Evolutionary conservation across 208 protist genomes (phyloP), one percentile per base, ranked within the genome.

Genomic region (Kentomonas sorsogonicus): DNA sequence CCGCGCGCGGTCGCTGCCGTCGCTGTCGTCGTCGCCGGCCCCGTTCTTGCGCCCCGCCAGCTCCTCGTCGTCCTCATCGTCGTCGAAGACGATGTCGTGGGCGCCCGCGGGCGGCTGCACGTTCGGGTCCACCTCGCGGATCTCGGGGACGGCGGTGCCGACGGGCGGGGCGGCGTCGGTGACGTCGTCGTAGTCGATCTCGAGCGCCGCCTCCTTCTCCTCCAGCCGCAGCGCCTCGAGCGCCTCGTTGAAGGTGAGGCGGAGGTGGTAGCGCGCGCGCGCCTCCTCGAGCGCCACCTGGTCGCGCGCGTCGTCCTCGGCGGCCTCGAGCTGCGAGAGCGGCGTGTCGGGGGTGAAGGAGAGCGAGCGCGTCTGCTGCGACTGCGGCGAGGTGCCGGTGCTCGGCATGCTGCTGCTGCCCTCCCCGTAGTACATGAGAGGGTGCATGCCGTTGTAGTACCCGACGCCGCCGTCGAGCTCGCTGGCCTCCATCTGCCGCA

Each of bases 211-310:
- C 23, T 83, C 74, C 78, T 86, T 89, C 43, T 58, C 69, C 15
- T 51, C 50, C 30, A 77, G 38, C 4, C 66, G 62, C 15, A 86
- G 40, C 18, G 59, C 53, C 55, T 79, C 69, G 13, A 75, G 41
- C 31, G 43, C 56, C 34, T 90, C 79, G 3, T 60, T 44, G 48
- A 81, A 90, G 20, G 31, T 16, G 10, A 86, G 63, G 5, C 75
- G 71, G 25, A 87, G 47, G 26, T 84, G 76, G 65, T 91, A 91
- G 2, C 79, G 73, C 29, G 65, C 69, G 3, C 83, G 76, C 20
- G 79, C 79, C 66, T 91, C 79, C 67, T 83, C 53, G 36, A 91
- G 60, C 9, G 70, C 69, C 18, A 87, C 52, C 48, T 82, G 70
- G 44, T 91, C 79, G 3, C 83, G 75, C 23, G 63, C 58, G 47